Base-by-base conservation (phyloP, 2,329 filamentous ascomycete genomes). In the Beauveria rudraprayagi region DNA sequence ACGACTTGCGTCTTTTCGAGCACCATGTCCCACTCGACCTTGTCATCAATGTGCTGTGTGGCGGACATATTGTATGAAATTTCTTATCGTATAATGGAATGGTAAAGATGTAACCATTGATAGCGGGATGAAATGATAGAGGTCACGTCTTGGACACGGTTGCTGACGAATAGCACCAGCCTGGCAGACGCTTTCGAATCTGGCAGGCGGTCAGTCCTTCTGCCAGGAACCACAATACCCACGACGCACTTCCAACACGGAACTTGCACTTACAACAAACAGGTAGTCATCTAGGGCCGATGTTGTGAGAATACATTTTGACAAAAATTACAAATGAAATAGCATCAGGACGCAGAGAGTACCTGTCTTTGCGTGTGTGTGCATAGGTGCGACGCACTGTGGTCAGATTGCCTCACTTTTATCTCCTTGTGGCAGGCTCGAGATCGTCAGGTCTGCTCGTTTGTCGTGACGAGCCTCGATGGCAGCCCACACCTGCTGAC, bases 1-100 rank as follows among this genome's bases (percentile, higher is more conserved):
- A 63, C 61, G 44, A 63, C 61, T n/a, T 60, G 60, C 1, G 60
- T 61, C 37, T 61, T 56, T n/a, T 56, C 40, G 5, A 61, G 60
- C 17, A 61, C 53, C 53, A 57, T 51, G 28, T 61, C 54, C 60
- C 60, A 61, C 60, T 56, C 60, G 34, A 53, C 60, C n/a, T 41
- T 34, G 28, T 61, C 60, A 22, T 57, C 53, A 14, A 61, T 56
- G 40, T 56, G 53, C 7, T 54, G 41, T 41, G 50, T 34, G 4
- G 50, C 50, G 10, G 50, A 30, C 57, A 53, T 54, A n/a, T 40
- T 40, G n/a, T 28, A 16, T n/a, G 5, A 19, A 10, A 28, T 3
- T 8, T 17, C 22, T 41, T 16, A n/a, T 14, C n/a, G 19, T n/a
- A 10, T 34, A 47, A 26, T 28, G 34, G 40, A 54, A 43, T 11